Evolutionary conservation across 495 filamentous ascomycete species (phyloP), one percentile per base, ranked within the genome.

Genomic region (Penicillium longicatenatum): DNA sequence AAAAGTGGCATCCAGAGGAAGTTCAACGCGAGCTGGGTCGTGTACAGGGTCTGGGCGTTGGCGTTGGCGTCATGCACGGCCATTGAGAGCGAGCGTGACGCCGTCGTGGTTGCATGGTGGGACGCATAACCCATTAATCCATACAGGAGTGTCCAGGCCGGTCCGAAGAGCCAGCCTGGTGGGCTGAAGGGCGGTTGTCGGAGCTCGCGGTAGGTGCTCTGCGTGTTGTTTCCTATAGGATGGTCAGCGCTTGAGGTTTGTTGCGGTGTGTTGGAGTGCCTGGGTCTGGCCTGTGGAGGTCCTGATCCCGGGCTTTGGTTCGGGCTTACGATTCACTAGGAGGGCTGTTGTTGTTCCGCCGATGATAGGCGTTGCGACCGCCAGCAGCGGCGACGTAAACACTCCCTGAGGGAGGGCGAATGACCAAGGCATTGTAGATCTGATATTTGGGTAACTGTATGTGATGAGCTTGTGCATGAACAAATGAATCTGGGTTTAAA

Each of bases 1-100:
- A 97, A 98, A 9, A 97, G 82, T 2, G 93, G 93, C 91, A 94
- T 97, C 91, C 90, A 98, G 47, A 88, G 69, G 19, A 94, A 74
- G 69, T 97, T 97, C 14, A 97, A 73, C 19, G 78, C 87, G 9
- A 97, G 86, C 67, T 97, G 93, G 45, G 87, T 83, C 6, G 87
- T 89, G 77, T 96, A 97, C 16, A 96, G 79, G 0, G 87, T 89
- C 37, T 77, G 71, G 26, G 67, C 68, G 29, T 46, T 51, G 11
- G 39, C 46, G 22, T 72, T 67, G 55, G 66, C 58, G 16, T 70
- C 61, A 9, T 62, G 69, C 16, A 70, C 60, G 2, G 58, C 59
- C 24, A 52, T 55, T 2, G 62, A 62, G 11, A 84, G 66, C 4
- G 83, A 80, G 3, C 71, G 71, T 16, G 82, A 80, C 1, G 64